Conservation (phyloP, 1,284 basidiomycete genomes). For the Ustilago loliicola region DNA sequence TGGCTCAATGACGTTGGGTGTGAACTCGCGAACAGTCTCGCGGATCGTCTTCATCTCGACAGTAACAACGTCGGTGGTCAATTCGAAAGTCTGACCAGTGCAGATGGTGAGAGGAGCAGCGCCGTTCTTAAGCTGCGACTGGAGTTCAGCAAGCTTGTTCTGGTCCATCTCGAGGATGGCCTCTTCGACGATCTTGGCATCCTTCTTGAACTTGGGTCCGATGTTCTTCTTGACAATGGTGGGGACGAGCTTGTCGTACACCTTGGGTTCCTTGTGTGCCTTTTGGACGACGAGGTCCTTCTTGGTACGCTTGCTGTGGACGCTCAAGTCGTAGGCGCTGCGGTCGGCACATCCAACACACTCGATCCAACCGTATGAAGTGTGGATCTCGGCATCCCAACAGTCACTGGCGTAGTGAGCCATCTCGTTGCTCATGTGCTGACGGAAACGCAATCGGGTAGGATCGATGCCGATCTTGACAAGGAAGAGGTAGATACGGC, state of each 20-base stretch:
- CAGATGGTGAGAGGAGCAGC: conserved; percentile 72
- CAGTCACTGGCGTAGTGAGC: conserved; percentile 98
- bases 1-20: conserved; percentile 97
- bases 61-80: conserved; percentile 82
- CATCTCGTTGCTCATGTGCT: conserved; percentile 99
- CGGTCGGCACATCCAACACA: conserved; percentile 99
- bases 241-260: conserved; percentile 81
- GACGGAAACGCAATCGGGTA: conserved; percentile 87
- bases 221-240: conserved; percentile 89
- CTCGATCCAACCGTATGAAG: conserved; percentile 96
- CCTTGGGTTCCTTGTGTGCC: conserved; percentile 83
- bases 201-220: conserved; percentile 90
- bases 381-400: conserved; percentile 99
- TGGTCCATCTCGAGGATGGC: conserved; percentile 80
- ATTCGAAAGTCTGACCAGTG: conserved; percentile 77
- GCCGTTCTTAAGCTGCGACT: conserved; percentile 79
- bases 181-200: conserved; percentile 81
- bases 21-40: conserved; percentile 92
- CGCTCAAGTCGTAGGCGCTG: conserved; percentile 89
- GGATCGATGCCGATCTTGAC: conserved; percentile 92
- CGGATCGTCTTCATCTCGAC: conserved; percentile 90
- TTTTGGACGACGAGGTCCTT: conserved; percentile 83
- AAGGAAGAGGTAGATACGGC: conserved; percentile 90
- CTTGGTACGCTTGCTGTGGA: conserved; percentile 74
- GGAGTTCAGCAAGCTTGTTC: conserved; percentile 78